Conservation (phyloP, 805 yeast species). For the Starmera caribaea region DNA sequence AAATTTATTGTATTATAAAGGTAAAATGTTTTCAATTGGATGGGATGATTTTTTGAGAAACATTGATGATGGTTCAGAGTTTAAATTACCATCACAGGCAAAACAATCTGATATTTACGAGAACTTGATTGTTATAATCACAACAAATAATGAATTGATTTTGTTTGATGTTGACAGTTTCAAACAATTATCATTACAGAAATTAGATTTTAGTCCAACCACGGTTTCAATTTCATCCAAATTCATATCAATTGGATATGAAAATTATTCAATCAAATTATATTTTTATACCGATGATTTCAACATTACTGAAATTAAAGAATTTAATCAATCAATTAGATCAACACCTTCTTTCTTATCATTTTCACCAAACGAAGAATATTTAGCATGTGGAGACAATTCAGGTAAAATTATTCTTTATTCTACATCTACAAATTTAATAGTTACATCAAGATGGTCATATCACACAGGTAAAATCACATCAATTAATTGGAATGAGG, state of each 20-base stretch:
- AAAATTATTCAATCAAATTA: slow-evolving; percentile 28
- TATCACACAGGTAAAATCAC: slow-evolving; percentile 83
- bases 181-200: slow-evolving; percentile 5
- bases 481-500: slow-evolving; percentile 70
- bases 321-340: slow-evolving; percentile 34
- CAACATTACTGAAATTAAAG: slow-evolving; percentile 7
- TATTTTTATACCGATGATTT: slow-evolving; percentile 17
- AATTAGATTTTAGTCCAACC: slow-evolving; percentile 31
- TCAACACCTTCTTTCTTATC: slow-evolving; percentile 54
- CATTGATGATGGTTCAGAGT: slow-evolving; percentile 19
- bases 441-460: slow-evolving; percentile 87
- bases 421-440: slow-evolving; percentile 38
- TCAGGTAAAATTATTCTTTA: slow-evolving; percentile 81
- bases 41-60: slow-evolving; percentile 79
- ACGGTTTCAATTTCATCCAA: slow-evolving; percentile 35
- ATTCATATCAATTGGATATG: slow-evolving; percentile 40
- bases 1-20: slow-evolving; percentile 29
- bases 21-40: slow-evolving; percentile 45
- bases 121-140: slow-evolving; percentile 30
- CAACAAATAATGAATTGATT: slow-evolving; percentile 25
- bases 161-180: slow-evolving; percentile 21
- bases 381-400: slow-evolving; percentile 77
- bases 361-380: slow-evolving; percentile 60
- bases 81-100: slow-evolving; percentile 40
- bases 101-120: slow-evolving; percentile 30